phyloP scores from a whole-genome alignment of 352 stramenopile species.

The Globisporangium paroecandrum region DNA sequence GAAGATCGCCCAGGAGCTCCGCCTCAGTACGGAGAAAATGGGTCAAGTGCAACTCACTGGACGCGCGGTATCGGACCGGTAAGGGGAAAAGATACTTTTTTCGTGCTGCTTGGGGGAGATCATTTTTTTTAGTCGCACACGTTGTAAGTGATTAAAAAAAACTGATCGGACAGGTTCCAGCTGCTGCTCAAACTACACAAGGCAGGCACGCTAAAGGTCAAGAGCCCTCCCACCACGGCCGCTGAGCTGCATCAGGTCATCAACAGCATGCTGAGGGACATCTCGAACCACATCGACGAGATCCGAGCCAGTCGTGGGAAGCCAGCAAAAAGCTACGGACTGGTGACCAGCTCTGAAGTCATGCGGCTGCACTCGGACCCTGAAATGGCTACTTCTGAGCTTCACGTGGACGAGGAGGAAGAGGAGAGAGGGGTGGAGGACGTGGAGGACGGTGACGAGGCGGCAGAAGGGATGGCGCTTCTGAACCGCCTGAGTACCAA shows the following conservation, averaged over 20 bases:
- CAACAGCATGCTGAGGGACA: conserved; percentile 24
- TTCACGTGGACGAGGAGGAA: not conserved
- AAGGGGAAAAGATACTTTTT: conserved; percentile 9
- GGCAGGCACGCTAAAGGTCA: conserved; percentile 31
- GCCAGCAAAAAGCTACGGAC: not conserved
- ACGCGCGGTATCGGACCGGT: conserved; percentile 40
- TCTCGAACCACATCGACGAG: conserved; percentile 20
- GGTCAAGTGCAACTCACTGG: conserved; percentile 29
- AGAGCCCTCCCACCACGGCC: conserved; percentile 26
- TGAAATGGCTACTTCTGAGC: conserved; percentile 1
- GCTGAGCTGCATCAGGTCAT: conserved; percentile 26
- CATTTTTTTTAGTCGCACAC: not conserved
- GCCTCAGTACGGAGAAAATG: conserved; percentile 27
- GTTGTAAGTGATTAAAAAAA: not conserved
- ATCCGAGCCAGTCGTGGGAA: conserved; percentile 16
- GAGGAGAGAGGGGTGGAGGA: conserved; percentile 3
- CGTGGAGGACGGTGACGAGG: conserved; percentile 8
- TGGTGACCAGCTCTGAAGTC: conserved; percentile 1
- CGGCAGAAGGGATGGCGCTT: conserved; percentile 8
- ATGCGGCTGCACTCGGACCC: conserved; percentile 6
- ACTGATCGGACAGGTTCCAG: conserved; percentile 25
- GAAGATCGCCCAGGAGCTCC: conserved; percentile 37
- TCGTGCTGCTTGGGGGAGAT: not conserved
- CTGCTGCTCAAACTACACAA: conserved; percentile 33
- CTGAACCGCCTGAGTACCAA: conserved; percentile 3